Percentiles rank a stretch among this genome's conserved stretches.
These are phyloP conservation scores for Alternaria metachromatica DNA, from an alignment of 2,329 filamentous ascomycete genomes.

Conservation along the genomic window DNA sequence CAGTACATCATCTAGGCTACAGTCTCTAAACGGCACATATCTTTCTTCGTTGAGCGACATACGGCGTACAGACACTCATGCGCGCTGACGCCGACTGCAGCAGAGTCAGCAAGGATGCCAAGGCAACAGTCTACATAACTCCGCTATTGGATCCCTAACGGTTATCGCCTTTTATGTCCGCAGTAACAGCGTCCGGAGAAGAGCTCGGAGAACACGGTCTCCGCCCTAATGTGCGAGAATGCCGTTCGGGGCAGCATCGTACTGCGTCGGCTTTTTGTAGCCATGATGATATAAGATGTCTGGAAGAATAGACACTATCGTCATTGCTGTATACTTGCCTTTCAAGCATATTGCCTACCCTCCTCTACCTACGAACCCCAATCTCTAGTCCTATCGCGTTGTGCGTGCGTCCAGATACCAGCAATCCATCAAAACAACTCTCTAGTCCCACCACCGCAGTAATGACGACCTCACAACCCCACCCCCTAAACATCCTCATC, in stretches of 20 bases:
- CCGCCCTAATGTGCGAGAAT: neutral
- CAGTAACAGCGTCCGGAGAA: neutral
- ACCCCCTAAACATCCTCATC: conserved; percentile 36
- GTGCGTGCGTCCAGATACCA: neutral
- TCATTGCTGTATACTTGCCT: neutral
- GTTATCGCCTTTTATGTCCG: neutral
- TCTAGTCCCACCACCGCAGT: neutral
- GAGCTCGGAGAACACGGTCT: neutral
- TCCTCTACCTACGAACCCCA: neutral
- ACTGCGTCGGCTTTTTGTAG: neutral
- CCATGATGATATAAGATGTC: neutral
- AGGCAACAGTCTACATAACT: neutral
- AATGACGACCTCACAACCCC: neutral
- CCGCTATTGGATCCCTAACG: neutral
- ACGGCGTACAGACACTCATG: neutral
- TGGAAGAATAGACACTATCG: neutral
- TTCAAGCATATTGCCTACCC: neutral
- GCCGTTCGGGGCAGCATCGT: neutral
- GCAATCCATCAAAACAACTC: neutral
- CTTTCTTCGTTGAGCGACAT: neutral
- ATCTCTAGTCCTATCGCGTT: neutral
- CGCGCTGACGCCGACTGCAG: neutral
- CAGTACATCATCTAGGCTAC: neutral
- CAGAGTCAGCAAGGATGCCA: neutral
- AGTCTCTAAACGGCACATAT: neutral